Percentiles rank a stretch among this genome's conserved stretches.
Evolutionary conservation across 805 yeast species (phyloP).

Genomic region (Candida fluviatilis): DNA sequence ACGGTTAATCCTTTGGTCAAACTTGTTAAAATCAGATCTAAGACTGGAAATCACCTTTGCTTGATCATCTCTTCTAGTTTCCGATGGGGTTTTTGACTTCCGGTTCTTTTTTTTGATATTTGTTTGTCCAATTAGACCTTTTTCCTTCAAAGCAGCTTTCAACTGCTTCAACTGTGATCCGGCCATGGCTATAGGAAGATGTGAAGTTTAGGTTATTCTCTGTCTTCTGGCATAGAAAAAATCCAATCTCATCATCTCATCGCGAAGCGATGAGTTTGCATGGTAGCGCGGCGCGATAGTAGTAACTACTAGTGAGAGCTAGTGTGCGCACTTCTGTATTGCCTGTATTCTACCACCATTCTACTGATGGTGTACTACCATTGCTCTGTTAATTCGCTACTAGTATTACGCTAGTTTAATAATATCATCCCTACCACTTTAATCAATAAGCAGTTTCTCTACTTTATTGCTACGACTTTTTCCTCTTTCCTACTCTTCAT

Average conservation of each 20-base stretch:
- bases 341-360: no score
- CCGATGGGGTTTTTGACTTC: conserved; percentile 50
- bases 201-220: background rate
- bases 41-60: conserved; percentile 52
- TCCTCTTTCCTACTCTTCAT: no score
- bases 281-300: no score
- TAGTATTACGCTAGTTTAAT: no score
- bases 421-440: no score
- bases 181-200: conserved; percentile 46
- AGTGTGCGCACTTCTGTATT: no score
- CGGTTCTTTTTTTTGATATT: conserved; percentile 56
- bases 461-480: no score
- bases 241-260: conserved; percentile 2
- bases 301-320: no score
- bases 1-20: conserved; percentile 71
- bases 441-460: no score
- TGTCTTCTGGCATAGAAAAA: background rate
- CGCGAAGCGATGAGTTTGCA: no score
- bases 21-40: conserved; percentile 84
- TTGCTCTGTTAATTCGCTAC: no score
- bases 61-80: conserved; percentile 67
- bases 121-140: conserved; percentile 85
- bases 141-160: conserved; percentile 68
- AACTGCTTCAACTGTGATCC: conserved; percentile 86
- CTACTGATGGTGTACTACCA: no score